A percentile compares a stretch with the other conserved stretches of the same genome.
Evolutionary conservation across 306 rosid genomes (phyloP).

Genomic region (Astragalus membranaceus): DNA sequence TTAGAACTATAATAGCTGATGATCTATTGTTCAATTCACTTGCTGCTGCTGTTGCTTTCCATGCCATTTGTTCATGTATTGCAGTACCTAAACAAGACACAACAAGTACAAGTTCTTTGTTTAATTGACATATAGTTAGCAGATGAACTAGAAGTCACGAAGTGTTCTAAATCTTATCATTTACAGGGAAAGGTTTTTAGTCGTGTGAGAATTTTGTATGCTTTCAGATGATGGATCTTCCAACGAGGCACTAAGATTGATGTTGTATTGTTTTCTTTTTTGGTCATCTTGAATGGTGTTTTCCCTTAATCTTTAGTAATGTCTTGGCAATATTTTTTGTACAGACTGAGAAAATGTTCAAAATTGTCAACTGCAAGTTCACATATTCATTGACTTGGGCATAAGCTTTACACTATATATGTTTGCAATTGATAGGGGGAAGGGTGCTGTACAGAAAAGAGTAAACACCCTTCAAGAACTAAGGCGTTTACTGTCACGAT

Average conservation of each 20-base stretch:
- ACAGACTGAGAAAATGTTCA: conserved; percentile 8
- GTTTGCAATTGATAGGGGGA: conserved; percentile 62
- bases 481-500: conserved; percentile 74
- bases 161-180: not conserved
- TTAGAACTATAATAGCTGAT: not conserved
- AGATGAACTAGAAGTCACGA: not conserved
- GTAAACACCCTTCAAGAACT: conserved; percentile 70
- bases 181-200: not conserved
- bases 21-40: not conserved
- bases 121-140: not conserved
- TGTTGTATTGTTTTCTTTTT: not conserved
- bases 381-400: not conserved
- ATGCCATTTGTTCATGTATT: not conserved
- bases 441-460: conserved; percentile 78
- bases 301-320: not conserved
- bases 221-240: not conserved
- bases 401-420: not conserved
- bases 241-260: not conserved
- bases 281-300: not conserved
- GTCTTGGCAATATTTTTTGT: conserved; percentile 3
- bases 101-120: not conserved
- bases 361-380: conserved; percentile 2
- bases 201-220: not conserved
- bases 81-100: not conserved
- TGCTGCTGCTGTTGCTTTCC: not conserved